Conservation (phyloP, 1,284 basidiomycete species). For the Violaceomyces palustris region DNA sequence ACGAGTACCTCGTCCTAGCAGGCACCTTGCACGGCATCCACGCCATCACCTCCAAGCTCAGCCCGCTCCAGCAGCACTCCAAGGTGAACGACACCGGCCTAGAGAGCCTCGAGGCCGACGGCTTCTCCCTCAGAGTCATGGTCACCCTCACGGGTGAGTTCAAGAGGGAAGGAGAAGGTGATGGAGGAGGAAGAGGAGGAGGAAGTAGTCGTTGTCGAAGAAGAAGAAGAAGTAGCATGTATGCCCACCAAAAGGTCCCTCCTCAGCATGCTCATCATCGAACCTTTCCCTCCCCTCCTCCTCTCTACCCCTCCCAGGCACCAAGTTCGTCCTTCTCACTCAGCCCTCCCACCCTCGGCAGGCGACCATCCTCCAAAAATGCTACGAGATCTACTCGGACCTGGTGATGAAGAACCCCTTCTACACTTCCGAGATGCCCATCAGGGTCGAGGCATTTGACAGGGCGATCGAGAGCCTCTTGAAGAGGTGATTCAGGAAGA, state of each 20-base stretch:
- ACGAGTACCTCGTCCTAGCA: constrained; percentile 93
- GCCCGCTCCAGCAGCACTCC: constrained; percentile 60
- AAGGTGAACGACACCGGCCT: constrained; percentile 68
- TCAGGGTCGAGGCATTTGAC: constrained; percentile 85
- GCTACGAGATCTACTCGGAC: constrained; percentile 86
- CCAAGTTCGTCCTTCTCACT: constrained; percentile 91
- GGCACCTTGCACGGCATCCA: constrained; percentile 97
- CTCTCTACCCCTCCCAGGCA: constrained; percentile 62
- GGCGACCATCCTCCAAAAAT: constrained; percentile 59
- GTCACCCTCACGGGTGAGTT: constrained; percentile 84
- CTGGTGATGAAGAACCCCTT: constrained; percentile 99
- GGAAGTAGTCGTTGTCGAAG: no score
- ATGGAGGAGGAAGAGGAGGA: no score
- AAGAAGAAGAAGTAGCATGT: no score
- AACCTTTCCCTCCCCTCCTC: not conserved
- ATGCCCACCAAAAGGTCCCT: no score
- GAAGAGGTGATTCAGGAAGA: constrained; percentile 17
- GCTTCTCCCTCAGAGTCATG: constrained; percentile 81
- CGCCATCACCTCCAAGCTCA: constrained; percentile 87
- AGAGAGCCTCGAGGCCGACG: constrained; percentile 88
- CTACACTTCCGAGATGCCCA: constrained; percentile 97
- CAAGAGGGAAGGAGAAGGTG: not conserved
- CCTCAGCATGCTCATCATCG: not conserved
- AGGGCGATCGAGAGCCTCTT: constrained; percentile 53
- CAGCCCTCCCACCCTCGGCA: constrained; percentile 67